Base-by-base conservation (phyloP, 805 yeast species). In the Diddensiella santjacobensis region DNA sequence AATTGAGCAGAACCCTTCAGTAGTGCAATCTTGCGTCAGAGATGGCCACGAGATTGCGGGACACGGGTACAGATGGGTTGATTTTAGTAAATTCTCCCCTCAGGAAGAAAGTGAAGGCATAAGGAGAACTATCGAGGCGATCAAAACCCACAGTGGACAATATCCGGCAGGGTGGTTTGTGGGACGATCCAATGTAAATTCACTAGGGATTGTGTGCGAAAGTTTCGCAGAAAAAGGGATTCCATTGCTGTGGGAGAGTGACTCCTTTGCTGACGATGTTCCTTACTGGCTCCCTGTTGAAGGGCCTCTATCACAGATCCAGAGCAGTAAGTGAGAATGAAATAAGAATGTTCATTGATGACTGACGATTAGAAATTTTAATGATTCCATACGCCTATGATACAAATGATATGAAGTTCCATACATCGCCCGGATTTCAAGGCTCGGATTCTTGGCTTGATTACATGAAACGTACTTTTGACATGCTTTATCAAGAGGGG, bases 11-110 rank as follows among this genome's bases (percentile, higher is more conserved):
- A 60, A 66, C 38, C 68, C 69, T 2, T 62, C 54, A 11, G 69
- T 67, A 37, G 71, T 68, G 5, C 55, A 55, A 22, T 71, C 71
- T 1, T 63, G 65, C 47, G 62, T 60, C 23, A 58, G 68, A 35
- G 70, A 64, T 36, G 72, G 71, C 6, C 70, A 66, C 52, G 72
- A 69, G 45, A 64, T 69, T 31, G 70, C 65, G 13, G 65, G 67
- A 31, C 73, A 69, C 51, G 69, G 71, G 6, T 56, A 64, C 36
- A 55, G 72, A 20, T 69, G 73, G 73, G 51, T 65, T 41, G 62
- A 64, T 44, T 66, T 63, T 59, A 58, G 56, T 17, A 50, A 48
- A 36, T 40, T 51, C 20, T 46, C 58, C 8, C 63, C 63, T 29
- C 68, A 64, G 37, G 66, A 60, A 22, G 70, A 69, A 50, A 59